Conservation (phyloP, 768 basidiomycete genomes). For the Russula abietina region DNA sequence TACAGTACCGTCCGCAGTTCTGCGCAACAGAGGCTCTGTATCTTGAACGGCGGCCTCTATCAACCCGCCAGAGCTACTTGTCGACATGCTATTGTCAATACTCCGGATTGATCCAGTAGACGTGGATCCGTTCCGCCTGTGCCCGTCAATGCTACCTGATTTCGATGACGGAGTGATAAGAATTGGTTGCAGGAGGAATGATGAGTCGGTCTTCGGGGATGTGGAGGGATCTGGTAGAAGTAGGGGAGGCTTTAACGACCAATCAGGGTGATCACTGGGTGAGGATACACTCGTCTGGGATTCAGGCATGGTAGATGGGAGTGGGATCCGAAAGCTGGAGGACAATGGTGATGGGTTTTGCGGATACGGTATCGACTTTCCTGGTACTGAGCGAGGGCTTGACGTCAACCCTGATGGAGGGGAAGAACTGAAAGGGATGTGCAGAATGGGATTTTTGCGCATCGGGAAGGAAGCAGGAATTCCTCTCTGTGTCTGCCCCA, state of each 20-base stretch:
- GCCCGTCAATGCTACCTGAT: neutral
- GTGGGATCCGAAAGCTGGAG: neutral
- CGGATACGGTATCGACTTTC: conserved; percentile 7
- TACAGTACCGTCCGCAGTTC: conserved; percentile 30
- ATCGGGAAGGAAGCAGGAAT: neutral
- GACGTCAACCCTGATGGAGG: conserved; percentile 4
- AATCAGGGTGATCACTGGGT: neutral
- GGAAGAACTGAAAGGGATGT: conserved; percentile 18
- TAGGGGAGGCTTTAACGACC: neutral
- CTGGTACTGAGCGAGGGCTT: neutral
- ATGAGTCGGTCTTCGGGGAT: neutral
- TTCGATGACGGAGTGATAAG: neutral
- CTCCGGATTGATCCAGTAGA: neutral
- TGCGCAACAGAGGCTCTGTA: conserved; percentile 8
- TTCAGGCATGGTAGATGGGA: neutral
- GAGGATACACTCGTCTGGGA: neutral
- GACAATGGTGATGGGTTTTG: conserved; percentile 2
- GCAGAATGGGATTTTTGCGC: neutral
- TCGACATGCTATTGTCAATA: neutral
- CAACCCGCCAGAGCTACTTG: neutral
- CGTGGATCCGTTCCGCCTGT: neutral
- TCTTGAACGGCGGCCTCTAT: conserved; percentile 18
- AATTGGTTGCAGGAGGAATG: conserved; percentile 11
- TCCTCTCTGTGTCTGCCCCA: neutral
- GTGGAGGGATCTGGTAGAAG: neutral